Evolutionary conservation across 202 grass and related monocot species (phyloP).

Genomic region (Setaria italica): DNA sequence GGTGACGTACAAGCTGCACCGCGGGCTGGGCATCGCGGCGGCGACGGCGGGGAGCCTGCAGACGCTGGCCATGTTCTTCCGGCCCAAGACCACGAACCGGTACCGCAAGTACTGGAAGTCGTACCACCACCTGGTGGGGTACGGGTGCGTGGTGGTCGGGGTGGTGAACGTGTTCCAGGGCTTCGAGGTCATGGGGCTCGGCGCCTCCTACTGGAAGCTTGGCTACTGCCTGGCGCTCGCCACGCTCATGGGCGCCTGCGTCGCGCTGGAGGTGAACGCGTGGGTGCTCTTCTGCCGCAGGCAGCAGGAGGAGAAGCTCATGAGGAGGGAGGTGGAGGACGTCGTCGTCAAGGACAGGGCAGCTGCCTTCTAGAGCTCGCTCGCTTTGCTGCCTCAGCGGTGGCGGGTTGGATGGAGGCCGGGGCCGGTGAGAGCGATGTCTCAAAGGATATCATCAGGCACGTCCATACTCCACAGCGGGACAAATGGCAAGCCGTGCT

Average conservation of each 20-base stretch:
- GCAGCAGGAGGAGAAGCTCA: constrained; percentile 73
- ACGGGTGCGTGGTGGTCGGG: constrained; percentile 90
- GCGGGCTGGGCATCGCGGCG: constrained; percentile 77
- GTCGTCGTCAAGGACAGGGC: constrained; percentile 71
- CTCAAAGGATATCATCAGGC: not conserved
- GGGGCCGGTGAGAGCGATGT: too few relatives aligned
- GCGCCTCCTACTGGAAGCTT: constrained; percentile 90
- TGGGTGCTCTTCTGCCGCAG: constrained; percentile 93
- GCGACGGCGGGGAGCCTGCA: constrained; percentile 84
- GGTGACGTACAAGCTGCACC: constrained; percentile 84
- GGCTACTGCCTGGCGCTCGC: constrained; percentile 87
- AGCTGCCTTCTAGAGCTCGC: constrained; percentile 42
- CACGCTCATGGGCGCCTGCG: constrained; percentile 68
- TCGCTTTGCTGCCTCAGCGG: not conserved
- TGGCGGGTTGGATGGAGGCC: not conserved
- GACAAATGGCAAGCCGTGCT: not conserved
- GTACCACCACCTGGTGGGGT: constrained; percentile 97
- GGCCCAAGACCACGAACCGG: constrained; percentile 92
- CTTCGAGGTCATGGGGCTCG: constrained; percentile 92
- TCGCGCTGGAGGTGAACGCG: constrained; percentile 95
- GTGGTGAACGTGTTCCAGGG: constrained; percentile 99
- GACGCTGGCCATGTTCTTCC: constrained; percentile 82
- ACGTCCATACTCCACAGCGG: not conserved
- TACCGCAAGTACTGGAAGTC: constrained; percentile 99
- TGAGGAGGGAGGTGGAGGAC: constrained; percentile 64